phyloP scores from a whole-genome alignment of 2,329 filamentous ascomycete species.

The Diaporthe velutina region DNA sequence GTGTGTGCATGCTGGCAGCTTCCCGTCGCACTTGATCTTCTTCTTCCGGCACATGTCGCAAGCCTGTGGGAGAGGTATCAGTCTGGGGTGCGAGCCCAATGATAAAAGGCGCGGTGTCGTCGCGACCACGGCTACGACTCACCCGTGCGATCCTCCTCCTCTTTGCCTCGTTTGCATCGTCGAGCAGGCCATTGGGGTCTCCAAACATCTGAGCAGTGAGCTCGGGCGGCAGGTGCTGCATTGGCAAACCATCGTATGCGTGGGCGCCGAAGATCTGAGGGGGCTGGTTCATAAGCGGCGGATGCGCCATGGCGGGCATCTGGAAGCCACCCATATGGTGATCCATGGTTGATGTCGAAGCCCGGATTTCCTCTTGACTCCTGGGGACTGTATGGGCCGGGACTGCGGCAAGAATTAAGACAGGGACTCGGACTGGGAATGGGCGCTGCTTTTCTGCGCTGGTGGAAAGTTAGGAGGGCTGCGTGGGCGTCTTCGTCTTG shows the following conservation, averaged over 20 bases:
- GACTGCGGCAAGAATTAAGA: not conserved
- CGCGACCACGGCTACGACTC: constrained; percentile 51
- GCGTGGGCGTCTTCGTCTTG: not conserved
- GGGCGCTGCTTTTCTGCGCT: not conserved
- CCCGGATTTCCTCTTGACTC: not conserved
- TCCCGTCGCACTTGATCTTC: constrained; percentile 98
- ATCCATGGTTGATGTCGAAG: constrained; percentile 55
- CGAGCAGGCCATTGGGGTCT: constrained; percentile 67
- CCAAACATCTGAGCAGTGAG: constrained; percentile 72
- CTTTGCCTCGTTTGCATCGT: constrained; percentile 85
- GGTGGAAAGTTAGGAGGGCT: not conserved
- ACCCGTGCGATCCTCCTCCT: constrained; percentile 89
- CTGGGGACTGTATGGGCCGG: not conserved
- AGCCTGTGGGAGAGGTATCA: constrained; percentile 65
- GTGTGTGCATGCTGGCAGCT: constrained; percentile 93
- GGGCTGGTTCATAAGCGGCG: constrained; percentile 74
- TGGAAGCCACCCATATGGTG: constrained; percentile 68
- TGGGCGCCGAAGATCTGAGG: constrained; percentile 79
- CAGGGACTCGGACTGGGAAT: not conserved
- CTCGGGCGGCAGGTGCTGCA: constrained; percentile 68
- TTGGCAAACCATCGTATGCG: constrained; percentile 69
- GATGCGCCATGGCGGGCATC: constrained; percentile 64
- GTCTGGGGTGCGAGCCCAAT: constrained; percentile 40
- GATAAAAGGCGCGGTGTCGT: not conserved
- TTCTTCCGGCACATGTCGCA: constrained; percentile 98